Evolutionary conservation across 768 basidiomycete species (phyloP).

Genomic region (Phaeolepiota aurea): DNA sequence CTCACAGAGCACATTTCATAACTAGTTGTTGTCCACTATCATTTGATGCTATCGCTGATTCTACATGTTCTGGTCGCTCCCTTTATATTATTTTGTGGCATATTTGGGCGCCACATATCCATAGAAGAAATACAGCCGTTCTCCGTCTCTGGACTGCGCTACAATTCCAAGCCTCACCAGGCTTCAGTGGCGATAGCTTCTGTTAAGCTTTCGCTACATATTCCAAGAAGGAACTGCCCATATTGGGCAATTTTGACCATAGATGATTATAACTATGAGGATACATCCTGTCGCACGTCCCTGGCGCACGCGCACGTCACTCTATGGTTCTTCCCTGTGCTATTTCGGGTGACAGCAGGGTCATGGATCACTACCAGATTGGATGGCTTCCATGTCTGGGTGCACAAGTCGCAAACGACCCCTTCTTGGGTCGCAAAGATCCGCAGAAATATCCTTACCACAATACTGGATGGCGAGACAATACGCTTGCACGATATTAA

Average conservation of each 20-base stretch:
- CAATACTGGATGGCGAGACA: conserved; percentile 30
- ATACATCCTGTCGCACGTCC: conserved; percentile 14
- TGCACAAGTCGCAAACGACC: conserved; percentile 22
- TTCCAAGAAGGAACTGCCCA: conserved; percentile 18
- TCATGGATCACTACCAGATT: conserved; percentile 24
- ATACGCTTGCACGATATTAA: conserved; percentile 28
- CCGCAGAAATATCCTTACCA: conserved; percentile 26
- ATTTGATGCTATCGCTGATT: background rate
- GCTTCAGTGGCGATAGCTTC: conserved; percentile 9
- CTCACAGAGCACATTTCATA: too few species aligned
- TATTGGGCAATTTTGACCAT: conserved; percentile 21
- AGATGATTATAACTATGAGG: conserved; percentile 21
- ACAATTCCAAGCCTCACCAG: conserved; percentile 10
- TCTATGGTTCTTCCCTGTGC: conserved; percentile 29
- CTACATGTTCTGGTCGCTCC: background rate
- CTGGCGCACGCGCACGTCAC: conserved; percentile 12
- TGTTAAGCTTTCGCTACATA: conserved; percentile 16
- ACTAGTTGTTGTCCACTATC: background rate
- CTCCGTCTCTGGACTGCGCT: background rate
- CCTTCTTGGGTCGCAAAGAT: conserved; percentile 28
- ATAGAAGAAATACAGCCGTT: background rate
- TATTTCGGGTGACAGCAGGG: conserved; percentile 26
- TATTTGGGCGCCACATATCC: background rate
- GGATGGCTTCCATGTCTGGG: conserved; percentile 25
- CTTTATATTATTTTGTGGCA: background rate